Conservation (phyloP, 345 rosid species). For the Boechera retrofracta region DNA sequence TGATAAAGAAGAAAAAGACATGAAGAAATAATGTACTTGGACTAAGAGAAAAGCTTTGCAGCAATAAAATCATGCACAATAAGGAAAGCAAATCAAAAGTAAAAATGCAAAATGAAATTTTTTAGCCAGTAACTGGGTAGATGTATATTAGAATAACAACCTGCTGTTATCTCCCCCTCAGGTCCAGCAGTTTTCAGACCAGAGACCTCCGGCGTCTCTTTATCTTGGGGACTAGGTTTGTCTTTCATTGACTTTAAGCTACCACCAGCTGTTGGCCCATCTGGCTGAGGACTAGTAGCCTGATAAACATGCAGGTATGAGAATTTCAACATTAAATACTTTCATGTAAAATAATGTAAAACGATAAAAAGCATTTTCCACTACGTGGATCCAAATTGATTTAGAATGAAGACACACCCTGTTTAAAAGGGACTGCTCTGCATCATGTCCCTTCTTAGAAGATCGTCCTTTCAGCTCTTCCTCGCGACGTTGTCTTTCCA, state of each 20-base stretch:
- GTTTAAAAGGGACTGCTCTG: constrained; percentile 83
- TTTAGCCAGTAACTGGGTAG: constrained; percentile 1
- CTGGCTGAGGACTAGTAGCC: constrained; percentile 93
- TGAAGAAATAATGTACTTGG: constrained; percentile 3
- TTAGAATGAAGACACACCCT: constrained; percentile 56
- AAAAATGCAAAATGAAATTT: constrained; percentile 8
- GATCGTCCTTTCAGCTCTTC: constrained; percentile 86
- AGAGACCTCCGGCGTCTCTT: constrained; percentile 79
- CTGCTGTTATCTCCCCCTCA: constrained; percentile 97
- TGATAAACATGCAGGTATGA: constrained; percentile 41
- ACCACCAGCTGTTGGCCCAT: constrained; percentile 72
- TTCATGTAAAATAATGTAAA: not conserved
- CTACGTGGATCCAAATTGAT: constrained; percentile 18
- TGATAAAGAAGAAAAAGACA: not conserved
- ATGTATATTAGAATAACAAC: constrained; percentile 49
- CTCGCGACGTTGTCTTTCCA: constrained; percentile 98
- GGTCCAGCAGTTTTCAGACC: constrained; percentile 90
- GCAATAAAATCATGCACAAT: constrained; percentile 5
- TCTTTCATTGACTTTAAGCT: constrained; percentile 90
- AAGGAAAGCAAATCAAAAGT: not conserved
- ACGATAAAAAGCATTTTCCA: constrained; percentile 11
- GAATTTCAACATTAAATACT: constrained; percentile 11
- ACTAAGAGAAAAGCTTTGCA: constrained; percentile 15
- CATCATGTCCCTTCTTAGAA: constrained; percentile 80
- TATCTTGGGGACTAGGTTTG: constrained; percentile 66